These are phyloP conservation scores for Penicillium griseofulvum DNA, from an alignment of 2,329 filamentous ascomycete genomes.

Conservation along the genomic window DNA sequence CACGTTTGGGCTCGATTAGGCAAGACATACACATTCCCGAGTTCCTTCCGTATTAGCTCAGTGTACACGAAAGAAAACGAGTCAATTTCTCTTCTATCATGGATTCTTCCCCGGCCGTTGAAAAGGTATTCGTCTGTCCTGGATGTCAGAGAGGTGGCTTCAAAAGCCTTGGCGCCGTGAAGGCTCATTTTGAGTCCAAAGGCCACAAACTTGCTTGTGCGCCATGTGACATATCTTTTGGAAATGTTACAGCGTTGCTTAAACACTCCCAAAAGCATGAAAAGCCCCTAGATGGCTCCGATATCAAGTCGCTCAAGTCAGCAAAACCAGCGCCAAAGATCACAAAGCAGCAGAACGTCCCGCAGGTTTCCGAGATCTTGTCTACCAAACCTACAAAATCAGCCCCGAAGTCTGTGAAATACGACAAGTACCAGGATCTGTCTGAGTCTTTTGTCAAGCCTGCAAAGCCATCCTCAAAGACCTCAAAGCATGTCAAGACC, in stretches of 20 bases:
- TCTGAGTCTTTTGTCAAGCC: neutral
- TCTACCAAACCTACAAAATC: neutral
- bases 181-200: slow-evolving; percentile 7
- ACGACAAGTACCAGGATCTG: neutral
- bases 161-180: slow-evolving; percentile 2
- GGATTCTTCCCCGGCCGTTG: neutral
- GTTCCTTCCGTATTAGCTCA: neutral
- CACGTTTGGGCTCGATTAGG: neutral
- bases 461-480: neutral
- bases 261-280: slow-evolving; percentile 1
- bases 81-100: neutral
- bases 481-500: neutral
- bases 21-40: neutral
- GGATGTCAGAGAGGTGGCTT: slow-evolving; percentile 4
- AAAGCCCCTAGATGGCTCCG: neutral
- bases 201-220: slow-evolving; percentile 1
- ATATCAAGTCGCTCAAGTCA: neutral
- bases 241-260: neutral
- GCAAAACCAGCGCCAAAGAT: neutral
- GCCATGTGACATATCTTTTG: slow-evolving; percentile 1
- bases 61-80: neutral
- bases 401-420: neutral
- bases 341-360: neutral
- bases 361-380: neutral
- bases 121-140: slow-evolving; percentile 7